Percentiles rank a stretch among this genome's conserved stretches.
Evolutionary conservation across 108 stramenopile species (phyloP).

Genomic region (Fragilaria radians): DNA sequence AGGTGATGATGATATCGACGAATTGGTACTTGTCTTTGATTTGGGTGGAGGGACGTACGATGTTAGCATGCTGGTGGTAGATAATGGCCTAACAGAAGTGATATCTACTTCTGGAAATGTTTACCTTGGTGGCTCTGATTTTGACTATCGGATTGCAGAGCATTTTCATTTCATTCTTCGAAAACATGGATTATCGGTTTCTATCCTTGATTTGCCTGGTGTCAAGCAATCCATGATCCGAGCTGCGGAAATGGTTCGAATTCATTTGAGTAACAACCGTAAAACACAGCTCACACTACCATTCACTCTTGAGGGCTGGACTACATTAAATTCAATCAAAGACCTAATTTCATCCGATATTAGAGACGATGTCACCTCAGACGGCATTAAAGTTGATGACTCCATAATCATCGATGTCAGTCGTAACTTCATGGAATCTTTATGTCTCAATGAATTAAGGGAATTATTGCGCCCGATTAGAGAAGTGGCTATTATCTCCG

Average conservation of each 20-base stretch:
- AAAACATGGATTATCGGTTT: constrained; percentile 17
- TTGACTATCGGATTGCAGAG: constrained; percentile 75
- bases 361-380: constrained; percentile 3
- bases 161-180: constrained; percentile 32
- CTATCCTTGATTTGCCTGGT: constrained; percentile 20
- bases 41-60: constrained; percentile 95
- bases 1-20: constrained; percentile 39
- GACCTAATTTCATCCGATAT: constrained; percentile 16
- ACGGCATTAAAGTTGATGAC: constrained; percentile 16
- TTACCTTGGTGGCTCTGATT: constrained; percentile 87
- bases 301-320: constrained; percentile 65
- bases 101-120: constrained; percentile 85
- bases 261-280: constrained; percentile 63
- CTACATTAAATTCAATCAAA: constrained; percentile 4
- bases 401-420: constrained; percentile 32
- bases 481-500: constrained; percentile 79
- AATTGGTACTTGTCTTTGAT: constrained; percentile 91
- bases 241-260: constrained; percentile 60
- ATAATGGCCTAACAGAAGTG: constrained; percentile 83
- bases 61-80: constrained; percentile 83
- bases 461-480: constrained; percentile 63
- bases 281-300: constrained; percentile 47
- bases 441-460: constrained; percentile 59
- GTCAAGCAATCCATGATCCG: constrained; percentile 43
- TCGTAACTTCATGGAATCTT: constrained; percentile 52